phyloP scores from a whole-genome alignment of 2,329 filamentous ascomycete species.

The Pezicula radicicola region DNA sequence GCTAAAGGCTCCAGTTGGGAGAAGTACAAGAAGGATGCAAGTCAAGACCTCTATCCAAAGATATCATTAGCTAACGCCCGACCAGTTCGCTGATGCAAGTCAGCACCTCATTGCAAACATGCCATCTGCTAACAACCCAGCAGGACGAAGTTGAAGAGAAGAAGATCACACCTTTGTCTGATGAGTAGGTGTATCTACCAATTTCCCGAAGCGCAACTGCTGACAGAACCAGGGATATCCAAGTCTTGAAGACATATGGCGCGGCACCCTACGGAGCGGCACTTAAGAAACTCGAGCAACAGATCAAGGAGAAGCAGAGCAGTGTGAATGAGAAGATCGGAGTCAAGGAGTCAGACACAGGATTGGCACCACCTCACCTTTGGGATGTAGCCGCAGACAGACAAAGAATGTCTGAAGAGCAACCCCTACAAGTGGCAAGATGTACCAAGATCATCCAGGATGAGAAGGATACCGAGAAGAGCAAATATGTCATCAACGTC shows the following conservation, averaged over 20 bases:
- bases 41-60: slow-evolving; percentile 5
- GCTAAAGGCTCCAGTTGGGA: slow-evolving; percentile 95
- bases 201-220: slow-evolving; percentile 10
- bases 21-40: slow-evolving; percentile 86
- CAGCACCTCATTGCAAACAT: not conserved
- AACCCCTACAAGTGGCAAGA: slow-evolving; percentile 92
- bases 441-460: slow-evolving; percentile 99
- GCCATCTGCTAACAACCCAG: slow-evolving; percentile 5
- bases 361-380: slow-evolving; percentile 94
- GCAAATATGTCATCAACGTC: slow-evolving; percentile 99
- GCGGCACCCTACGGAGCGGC: slow-evolving; percentile 91
- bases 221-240: slow-evolving; percentile 75
- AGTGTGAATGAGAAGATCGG: slow-evolving; percentile 99
- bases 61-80: slow-evolving; percentile 4
- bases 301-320: slow-evolving; percentile 98
- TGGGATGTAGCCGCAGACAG: slow-evolving; percentile 98
- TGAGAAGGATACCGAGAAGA: slow-evolving; percentile 94
- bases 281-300: slow-evolving; percentile 96
- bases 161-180: slow-evolving; percentile 96
- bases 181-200: slow-evolving; percentile 68
- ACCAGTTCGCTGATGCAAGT: slow-evolving; percentile 64
- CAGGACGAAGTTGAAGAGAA: slow-evolving; percentile 93
- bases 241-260: slow-evolving; percentile 98
- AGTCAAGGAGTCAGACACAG: slow-evolving; percentile 96
- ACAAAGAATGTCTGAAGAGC: slow-evolving; percentile 98